Percentiles rank a stretch among this genome's conserved stretches.
phyloP scores from a whole-genome alignment of 257 asterid genomes.

The Primulina tabacum region DNA sequence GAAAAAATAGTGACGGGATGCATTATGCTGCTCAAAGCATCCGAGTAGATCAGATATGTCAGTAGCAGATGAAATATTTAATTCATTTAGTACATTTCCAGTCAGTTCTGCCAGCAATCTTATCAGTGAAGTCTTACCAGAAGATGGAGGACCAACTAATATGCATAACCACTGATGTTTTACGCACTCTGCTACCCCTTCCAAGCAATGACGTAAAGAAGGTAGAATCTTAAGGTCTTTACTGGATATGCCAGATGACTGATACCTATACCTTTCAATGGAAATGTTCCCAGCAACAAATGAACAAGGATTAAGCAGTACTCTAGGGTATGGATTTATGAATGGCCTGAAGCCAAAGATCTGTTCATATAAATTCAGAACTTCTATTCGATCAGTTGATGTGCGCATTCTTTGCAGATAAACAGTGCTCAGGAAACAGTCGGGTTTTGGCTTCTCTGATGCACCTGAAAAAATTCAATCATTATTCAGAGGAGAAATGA shows the following conservation, averaged over 20 bases:
- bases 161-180: slow-evolving; percentile 91
- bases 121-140: slow-evolving; percentile 84
- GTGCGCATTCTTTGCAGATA: slow-evolving; percentile 96
- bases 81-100: slow-evolving; percentile 78
- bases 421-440: slow-evolving; percentile 79
- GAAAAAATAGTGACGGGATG: slow-evolving; percentile 69
- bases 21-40: slow-evolving; percentile 90
- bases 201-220: slow-evolving; percentile 59
- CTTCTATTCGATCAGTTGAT: slow-evolving; percentile 67
- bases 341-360: slow-evolving; percentile 63
- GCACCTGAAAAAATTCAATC: slow-evolving; percentile 48
- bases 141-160: slow-evolving; percentile 85
- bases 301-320: slow-evolving; percentile 51
- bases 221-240: slow-evolving; percentile 68
- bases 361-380: slow-evolving; percentile 61
- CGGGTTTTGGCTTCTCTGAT: slow-evolving; percentile 39
- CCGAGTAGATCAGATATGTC: slow-evolving; percentile 96
- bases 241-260: slow-evolving; percentile 43
- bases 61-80: slow-evolving; percentile 91
- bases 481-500: slow-evolving; percentile 20
- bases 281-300: slow-evolving; percentile 57
- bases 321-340: slow-evolving; percentile 60
- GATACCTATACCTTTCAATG: slow-evolving; percentile 50
- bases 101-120: slow-evolving; percentile 80
- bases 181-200: slow-evolving; percentile 70